Evolutionary conservation across 2,329 filamentous ascomycete species (phyloP).

Genomic region (Fusarium torreyae): DNA sequence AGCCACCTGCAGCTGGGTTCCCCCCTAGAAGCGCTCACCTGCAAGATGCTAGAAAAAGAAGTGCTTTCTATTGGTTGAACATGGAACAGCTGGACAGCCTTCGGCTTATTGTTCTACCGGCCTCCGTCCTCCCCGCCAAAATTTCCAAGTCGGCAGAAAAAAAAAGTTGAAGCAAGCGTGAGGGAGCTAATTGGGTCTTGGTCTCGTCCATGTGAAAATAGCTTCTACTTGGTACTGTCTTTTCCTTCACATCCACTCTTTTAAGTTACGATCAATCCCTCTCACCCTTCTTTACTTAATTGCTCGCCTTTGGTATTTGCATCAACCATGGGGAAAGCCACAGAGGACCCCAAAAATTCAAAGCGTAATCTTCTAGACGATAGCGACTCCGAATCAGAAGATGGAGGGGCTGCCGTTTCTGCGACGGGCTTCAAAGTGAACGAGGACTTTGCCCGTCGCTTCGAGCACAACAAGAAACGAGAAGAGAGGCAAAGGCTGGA

Average conservation of each 20-base stretch:
- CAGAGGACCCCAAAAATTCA: constrained; percentile 54
- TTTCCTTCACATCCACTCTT: constrained; percentile 14
- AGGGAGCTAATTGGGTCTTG: constrained; percentile 35
- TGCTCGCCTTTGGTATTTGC: neutral
- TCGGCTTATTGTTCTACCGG: constrained; percentile 29
- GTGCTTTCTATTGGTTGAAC: constrained; percentile 21
- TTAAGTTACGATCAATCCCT: neutral
- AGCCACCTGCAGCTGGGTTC: constrained; percentile 35
- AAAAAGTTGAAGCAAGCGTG: constrained; percentile 45
- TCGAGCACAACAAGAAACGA: constrained; percentile 97
- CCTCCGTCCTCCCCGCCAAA: constrained; percentile 51
- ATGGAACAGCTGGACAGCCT: neutral
- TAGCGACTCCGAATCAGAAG: constrained; percentile 65
- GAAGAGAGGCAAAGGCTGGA: constrained; percentile 88
- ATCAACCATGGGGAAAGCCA: constrained; percentile 37
- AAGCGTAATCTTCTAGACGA: constrained; percentile 71
- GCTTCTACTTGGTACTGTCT: constrained; percentile 11
- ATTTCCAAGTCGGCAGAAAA: constrained; percentile 51
- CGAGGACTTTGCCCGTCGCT: constrained; percentile 87
- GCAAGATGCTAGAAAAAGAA: constrained; percentile 14
- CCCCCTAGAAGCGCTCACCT: constrained; percentile 1
- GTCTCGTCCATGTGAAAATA: constrained; percentile 31
- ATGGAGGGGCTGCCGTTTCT: constrained; percentile 59
- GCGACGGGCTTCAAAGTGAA: constrained; percentile 82
- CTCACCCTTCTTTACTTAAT: neutral